A percentile compares a stretch with the other conserved stretches of the same genome.
These are phyloP conservation scores for Colletotrichum gigasporum DNA, from an alignment of 2,329 filamentous ascomycete genomes.

Conservation along the genomic window DNA sequence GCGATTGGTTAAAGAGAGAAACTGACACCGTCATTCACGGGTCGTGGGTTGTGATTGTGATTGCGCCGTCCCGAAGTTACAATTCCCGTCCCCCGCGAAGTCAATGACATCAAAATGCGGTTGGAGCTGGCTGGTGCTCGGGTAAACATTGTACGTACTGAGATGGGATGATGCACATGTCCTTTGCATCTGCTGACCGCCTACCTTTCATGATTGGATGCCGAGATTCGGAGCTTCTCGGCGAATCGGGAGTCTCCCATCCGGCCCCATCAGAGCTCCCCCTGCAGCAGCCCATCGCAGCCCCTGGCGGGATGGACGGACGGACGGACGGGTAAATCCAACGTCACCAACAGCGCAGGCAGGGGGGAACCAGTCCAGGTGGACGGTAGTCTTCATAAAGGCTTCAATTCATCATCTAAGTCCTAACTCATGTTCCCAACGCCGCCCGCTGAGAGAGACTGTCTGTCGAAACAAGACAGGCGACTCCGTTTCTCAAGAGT, in stretches of 20 bases:
- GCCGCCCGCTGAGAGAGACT: conserved; percentile 3
- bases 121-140: not conserved
- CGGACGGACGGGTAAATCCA: too few relatives aligned
- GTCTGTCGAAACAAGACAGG: not conserved
- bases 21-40: not conserved
- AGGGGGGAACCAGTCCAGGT: too few relatives aligned
- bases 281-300: not conserved
- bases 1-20: not conserved
- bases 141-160: too few relatives aligned
- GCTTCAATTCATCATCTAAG: conserved; percentile 13
- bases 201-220: not conserved
- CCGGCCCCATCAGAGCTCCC: not conserved
- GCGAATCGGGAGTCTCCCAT: not conserved
- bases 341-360: too few relatives aligned
- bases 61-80: not conserved
- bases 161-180: not conserved
- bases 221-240: conserved; percentile 1
- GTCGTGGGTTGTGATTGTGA: not conserved
- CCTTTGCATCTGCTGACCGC: not conserved
- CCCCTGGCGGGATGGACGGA: too few relatives aligned
- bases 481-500: not conserved
- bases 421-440: conserved; percentile 19
- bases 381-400: not conserved
- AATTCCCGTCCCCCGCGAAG: not conserved
- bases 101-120: conserved; percentile 11